Percentiles rank a stretch among this genome's conserved stretches.
Evolutionary conservation across 495 filamentous ascomycete genomes (phyloP).

Genomic region (Penicillium argentinense): DNA sequence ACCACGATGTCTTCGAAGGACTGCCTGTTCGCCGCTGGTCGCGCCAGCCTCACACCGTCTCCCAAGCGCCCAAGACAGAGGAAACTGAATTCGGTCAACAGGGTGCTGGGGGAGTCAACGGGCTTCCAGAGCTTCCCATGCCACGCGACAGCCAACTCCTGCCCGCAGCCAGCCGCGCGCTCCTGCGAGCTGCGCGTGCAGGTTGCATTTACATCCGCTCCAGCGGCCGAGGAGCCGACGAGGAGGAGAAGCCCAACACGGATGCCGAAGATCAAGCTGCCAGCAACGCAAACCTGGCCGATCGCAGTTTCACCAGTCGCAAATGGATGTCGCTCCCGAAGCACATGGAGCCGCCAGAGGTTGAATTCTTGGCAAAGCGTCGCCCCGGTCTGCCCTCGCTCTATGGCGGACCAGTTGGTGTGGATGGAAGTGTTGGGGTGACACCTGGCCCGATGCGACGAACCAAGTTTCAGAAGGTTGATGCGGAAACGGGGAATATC

Average conservation of each 20-base stretch:
- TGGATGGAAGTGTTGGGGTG: constrained; percentile 39
- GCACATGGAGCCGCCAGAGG: constrained; percentile 69
- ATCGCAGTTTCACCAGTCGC: constrained; percentile 65
- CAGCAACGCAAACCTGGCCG: constrained; percentile 29
- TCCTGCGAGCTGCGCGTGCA: constrained; percentile 80
- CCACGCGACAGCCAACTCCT: constrained; percentile 85
- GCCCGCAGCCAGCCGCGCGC: constrained; percentile 72
- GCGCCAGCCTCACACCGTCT: constrained; percentile 66
- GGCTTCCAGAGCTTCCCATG: constrained; percentile 64
- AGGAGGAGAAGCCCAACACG: constrained; percentile 51
- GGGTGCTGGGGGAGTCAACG: constrained; percentile 52
- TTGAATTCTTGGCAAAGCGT: constrained; percentile 84
- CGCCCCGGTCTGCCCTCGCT: constrained; percentile 68
- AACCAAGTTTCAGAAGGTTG: constrained; percentile 73
- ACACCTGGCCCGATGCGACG: constrained; percentile 58
- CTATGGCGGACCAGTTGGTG: constrained; percentile 48
- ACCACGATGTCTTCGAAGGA: constrained; percentile 95
- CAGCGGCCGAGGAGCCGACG: constrained; percentile 40
- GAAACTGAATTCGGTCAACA: constrained; percentile 48
- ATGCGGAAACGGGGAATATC: constrained; percentile 70
- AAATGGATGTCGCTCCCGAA: constrained; percentile 79
- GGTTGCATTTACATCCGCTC: constrained; percentile 62
- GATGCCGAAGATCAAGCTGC: constrained; percentile 44
- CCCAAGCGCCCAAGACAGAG: constrained; percentile 60
- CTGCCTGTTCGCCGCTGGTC: constrained; percentile 92